Evolutionary conservation across 2,329 filamentous ascomycete genomes (phyloP).

Genomic region (Apiospora phragmitis): DNA sequence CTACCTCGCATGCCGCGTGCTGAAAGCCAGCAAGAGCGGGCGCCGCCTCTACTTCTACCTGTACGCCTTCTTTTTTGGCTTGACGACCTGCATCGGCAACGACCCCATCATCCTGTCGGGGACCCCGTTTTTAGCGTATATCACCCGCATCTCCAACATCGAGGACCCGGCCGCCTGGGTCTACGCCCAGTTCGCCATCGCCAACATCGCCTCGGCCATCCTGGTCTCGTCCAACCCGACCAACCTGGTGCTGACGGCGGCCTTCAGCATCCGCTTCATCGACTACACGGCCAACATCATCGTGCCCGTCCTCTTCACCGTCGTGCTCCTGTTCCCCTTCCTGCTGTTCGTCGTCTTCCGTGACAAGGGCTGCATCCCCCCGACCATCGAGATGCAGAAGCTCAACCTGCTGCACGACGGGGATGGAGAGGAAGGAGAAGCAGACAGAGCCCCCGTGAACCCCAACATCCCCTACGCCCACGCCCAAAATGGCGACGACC

Average conservation of each 20-base stretch:
- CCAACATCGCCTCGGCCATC: slow-evolving; percentile 74
- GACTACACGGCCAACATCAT: slow-evolving; percentile 78
- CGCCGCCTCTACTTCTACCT: slow-evolving; percentile 71
- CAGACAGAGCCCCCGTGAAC: slow-evolving; percentile 52
- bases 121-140: slow-evolving; percentile 74
- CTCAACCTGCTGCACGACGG: slow-evolving; percentile 44
- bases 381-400: slow-evolving; percentile 67
- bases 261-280: slow-evolving; percentile 71
- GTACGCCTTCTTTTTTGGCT: slow-evolving; percentile 68
- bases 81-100: slow-evolving; percentile 71
- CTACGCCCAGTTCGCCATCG: slow-evolving; percentile 69
- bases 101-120: slow-evolving; percentile 75
- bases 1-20: slow-evolving; percentile 68
- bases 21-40: slow-evolving; percentile 66
- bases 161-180: slow-evolving; percentile 72
- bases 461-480: slow-evolving; percentile 68
- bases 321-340: slow-evolving; percentile 67
- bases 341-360: slow-evolving; percentile 69
- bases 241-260: slow-evolving; percentile 72
- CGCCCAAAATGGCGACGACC: slow-evolving; percentile 48
- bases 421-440: slow-evolving; percentile 49
- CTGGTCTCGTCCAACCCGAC: slow-evolving; percentile 78
- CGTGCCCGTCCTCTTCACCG: slow-evolving; percentile 69
- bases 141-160: slow-evolving; percentile 77
- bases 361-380: slow-evolving; percentile 63